Percentiles rank a stretch among this genome's conserved stretches.
Conservation (phyloP, 768 basidiomycete species). For the Boletus insuetus region DNA sequence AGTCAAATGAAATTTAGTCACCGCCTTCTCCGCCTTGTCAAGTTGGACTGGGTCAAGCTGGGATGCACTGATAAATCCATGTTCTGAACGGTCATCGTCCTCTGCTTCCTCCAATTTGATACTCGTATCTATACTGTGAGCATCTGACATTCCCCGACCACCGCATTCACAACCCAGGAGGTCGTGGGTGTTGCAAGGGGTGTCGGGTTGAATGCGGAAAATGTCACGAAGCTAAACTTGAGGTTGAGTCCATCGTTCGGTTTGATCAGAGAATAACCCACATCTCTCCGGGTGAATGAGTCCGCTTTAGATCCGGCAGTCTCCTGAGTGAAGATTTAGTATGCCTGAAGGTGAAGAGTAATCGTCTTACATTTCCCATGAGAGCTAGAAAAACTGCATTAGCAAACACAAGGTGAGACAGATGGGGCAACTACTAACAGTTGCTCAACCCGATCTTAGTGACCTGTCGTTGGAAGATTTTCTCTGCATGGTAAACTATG, state of each 20-base stretch:
- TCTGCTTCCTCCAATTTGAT: slow-evolving; percentile 26
- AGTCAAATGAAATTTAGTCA: slow-evolving; percentile 28
- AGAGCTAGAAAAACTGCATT: slow-evolving; percentile 45
- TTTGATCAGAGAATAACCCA: slow-evolving; percentile 34
- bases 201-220: slow-evolving; percentile 80
- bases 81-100: slow-evolving; percentile 29
- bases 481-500: slow-evolving; percentile 47
- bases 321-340: slow-evolving; percentile 30
- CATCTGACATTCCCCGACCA: slow-evolving; percentile 9
- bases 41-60: slow-evolving; percentile 48
- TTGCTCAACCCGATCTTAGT: slow-evolving; percentile 91
- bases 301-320: slow-evolving; percentile 66
- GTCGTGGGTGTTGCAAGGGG: slow-evolving; percentile 90
- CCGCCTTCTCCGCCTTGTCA: slow-evolving; percentile 51
- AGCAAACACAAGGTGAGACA: slow-evolving; percentile 1
- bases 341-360: background rate
- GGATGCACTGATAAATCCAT: slow-evolving; percentile 65
- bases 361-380: slow-evolving; percentile 58
- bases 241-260: slow-evolving; percentile 1
- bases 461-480: slow-evolving; percentile 91
- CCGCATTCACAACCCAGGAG: slow-evolving; percentile 79
- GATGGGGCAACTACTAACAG: slow-evolving; percentile 48
- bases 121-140: background rate
- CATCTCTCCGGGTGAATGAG: slow-evolving; percentile 85
- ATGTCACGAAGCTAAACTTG: slow-evolving; percentile 77